Conservation (phyloP, 2,329 filamentous ascomycete genomes). For the Talaromyces funiculosus region DNA sequence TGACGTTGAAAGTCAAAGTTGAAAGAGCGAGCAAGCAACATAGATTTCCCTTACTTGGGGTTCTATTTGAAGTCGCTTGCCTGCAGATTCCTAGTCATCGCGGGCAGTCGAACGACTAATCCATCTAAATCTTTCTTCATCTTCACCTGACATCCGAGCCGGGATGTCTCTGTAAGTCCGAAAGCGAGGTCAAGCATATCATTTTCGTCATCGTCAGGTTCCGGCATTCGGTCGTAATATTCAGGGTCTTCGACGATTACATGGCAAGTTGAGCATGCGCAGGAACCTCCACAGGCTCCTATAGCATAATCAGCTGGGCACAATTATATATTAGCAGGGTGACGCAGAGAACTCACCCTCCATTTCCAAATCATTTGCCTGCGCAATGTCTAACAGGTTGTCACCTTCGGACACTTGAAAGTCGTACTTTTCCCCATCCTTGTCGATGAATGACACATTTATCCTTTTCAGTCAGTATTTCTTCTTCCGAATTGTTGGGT, state of each 20-base stretch:
- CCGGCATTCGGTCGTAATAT: slow-evolving; percentile 71
- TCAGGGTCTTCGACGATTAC: slow-evolving; percentile 72
- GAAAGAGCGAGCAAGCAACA: not conserved
- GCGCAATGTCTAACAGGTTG: slow-evolving; percentile 91
- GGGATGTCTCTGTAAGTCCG: slow-evolving; percentile 76
- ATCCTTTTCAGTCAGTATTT: slow-evolving; percentile 44
- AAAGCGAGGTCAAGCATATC: slow-evolving; percentile 90
- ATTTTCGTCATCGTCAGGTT: slow-evolving; percentile 75
- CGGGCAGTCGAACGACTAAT: slow-evolving; percentile 74
- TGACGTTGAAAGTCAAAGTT: not conserved
- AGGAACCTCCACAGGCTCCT: slow-evolving; percentile 89
- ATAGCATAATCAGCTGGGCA: not conserved
- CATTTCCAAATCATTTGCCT: slow-evolving; percentile 94
- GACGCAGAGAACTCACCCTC: slow-evolving; percentile 54
- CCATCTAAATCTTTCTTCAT: slow-evolving; percentile 91
- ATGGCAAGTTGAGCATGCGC: slow-evolving; percentile 89
- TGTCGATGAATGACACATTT: slow-evolving; percentile 88
- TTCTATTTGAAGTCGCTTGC: slow-evolving; percentile 69
- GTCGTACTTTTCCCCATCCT: slow-evolving; percentile 70
- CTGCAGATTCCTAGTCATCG: slow-evolving; percentile 94
- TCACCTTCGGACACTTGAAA: slow-evolving; percentile 79
- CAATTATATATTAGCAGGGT: not conserved
- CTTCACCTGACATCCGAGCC: slow-evolving; percentile 81
- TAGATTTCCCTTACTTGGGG: no score
- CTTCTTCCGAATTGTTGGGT: not conserved